A percentile compares a stretch with the other conserved stretches of the same genome.
These are phyloP conservation scores for Aureobasidium lini DNA, from an alignment of 2,329 filamentous ascomycete genomes.

Conservation along the genomic window DNA sequence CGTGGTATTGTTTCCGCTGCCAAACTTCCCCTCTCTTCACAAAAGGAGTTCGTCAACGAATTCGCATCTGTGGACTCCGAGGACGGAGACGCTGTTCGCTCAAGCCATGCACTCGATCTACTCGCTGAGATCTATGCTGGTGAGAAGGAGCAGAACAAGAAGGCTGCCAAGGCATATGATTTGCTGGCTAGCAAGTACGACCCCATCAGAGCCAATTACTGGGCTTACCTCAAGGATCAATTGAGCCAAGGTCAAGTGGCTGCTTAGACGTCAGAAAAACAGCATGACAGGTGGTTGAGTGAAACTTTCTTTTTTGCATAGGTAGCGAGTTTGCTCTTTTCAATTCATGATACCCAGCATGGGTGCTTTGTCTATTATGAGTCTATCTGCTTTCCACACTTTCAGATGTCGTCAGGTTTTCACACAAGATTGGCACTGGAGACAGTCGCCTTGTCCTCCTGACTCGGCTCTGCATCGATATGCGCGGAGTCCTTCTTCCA, in stretches of 20 bases:
- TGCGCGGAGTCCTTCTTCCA: constrained; percentile 38
- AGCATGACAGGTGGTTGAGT: background rate
- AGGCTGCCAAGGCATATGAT: constrained; percentile 62
- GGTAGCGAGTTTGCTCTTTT: background rate
- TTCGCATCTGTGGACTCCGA: constrained; percentile 44
- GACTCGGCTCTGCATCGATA: constrained; percentile 16
- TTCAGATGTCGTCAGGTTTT: background rate
- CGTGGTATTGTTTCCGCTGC: constrained; percentile 66
- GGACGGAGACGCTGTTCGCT: constrained; percentile 47
- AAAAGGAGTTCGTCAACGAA: constrained; percentile 47
- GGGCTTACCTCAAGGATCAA: constrained; percentile 64
- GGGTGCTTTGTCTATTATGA: background rate
- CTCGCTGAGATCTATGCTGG: constrained; percentile 59
- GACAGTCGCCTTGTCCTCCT: background rate
- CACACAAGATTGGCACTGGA: too few species aligned
- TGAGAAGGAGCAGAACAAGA: constrained; percentile 46
- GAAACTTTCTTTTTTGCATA: background rate
- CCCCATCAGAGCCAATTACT: constrained; percentile 84
- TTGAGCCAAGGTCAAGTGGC: constrained; percentile 24
- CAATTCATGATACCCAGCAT: constrained; percentile 11
- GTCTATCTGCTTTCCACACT: background rate
- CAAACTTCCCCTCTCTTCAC: constrained; percentile 40
- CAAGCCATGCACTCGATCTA: constrained; percentile 60
- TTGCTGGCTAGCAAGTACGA: constrained; percentile 81
- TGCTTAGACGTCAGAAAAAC: background rate